These are phyloP conservation scores for Zarea fungicola DNA, from an alignment of 2,329 filamentous ascomycete species.

Conservation along the genomic window DNA sequence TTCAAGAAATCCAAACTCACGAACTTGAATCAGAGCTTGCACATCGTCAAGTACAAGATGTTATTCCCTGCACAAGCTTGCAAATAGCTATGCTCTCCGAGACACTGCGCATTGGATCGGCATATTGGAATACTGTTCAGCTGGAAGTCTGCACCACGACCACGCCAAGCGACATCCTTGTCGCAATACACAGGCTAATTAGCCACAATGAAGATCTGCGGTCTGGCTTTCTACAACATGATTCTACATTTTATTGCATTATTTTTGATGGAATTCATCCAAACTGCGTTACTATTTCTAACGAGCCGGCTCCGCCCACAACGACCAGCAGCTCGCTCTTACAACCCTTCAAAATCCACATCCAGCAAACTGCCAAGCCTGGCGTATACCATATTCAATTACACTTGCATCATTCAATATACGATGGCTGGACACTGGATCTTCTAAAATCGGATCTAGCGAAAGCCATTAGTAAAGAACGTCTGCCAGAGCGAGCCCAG, in stretches of 20 bases:
- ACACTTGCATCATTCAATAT: slow-evolving; percentile 75
- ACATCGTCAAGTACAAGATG: slow-evolving; percentile 28
- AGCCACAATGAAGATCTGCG: slow-evolving; percentile 62
- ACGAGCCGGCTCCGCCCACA: slow-evolving; percentile 34
- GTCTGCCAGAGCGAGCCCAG: slow-evolving; percentile 41
- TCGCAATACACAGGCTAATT: slow-evolving; percentile 46
- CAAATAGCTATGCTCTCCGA: slow-evolving; percentile 79
- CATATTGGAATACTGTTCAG: slow-evolving; percentile 77
- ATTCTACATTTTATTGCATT: slow-evolving; percentile 37
- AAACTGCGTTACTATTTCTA: slow-evolving; percentile 36
- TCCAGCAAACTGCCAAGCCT: slow-evolving; percentile 28
- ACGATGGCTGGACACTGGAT: slow-evolving; percentile 92
- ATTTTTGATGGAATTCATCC: slow-evolving; percentile 51
- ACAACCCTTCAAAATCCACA: slow-evolving; percentile 57
- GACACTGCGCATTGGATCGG: slow-evolving; percentile 50
- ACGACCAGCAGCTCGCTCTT: slow-evolving; percentile 35
- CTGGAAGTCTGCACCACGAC: slow-evolving; percentile 46
- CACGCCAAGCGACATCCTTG: slow-evolving; percentile 33
- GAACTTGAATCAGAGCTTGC: not conserved
- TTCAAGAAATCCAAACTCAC: not conserved
- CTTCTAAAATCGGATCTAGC: slow-evolving; percentile 64
- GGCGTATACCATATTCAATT: slow-evolving; percentile 36
- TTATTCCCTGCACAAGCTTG: slow-evolving; percentile 64
- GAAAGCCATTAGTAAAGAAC: slow-evolving; percentile 33
- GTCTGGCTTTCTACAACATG: slow-evolving; percentile 62